Evolutionary conservation across 2,329 filamentous ascomycete genomes (phyloP).

Genomic region (Volutella citrinella): DNA sequence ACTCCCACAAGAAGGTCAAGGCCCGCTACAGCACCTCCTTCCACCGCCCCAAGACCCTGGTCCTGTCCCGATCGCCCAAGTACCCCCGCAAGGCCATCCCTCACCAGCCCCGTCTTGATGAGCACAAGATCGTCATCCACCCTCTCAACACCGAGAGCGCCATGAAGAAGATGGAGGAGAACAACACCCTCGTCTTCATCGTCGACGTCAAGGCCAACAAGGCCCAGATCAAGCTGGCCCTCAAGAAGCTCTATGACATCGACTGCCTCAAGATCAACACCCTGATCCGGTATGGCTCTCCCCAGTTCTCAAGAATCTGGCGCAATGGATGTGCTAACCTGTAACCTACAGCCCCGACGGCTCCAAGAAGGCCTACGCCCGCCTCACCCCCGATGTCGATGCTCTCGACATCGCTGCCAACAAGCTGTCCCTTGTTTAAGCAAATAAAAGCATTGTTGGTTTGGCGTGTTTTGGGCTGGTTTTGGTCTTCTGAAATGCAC

Average conservation of each 20-base stretch:
- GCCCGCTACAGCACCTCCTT: constrained; percentile 90
- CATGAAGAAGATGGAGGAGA: constrained; percentile 99
- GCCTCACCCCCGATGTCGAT: constrained; percentile 93
- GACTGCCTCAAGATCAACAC: constrained; percentile 99
- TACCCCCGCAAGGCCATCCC: constrained; percentile 96
- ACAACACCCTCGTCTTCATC: constrained; percentile 99
- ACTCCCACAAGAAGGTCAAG: constrained; percentile 83
- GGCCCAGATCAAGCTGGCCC: constrained; percentile 95
- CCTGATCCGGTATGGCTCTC: constrained; percentile 74
- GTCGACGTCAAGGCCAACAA: constrained; percentile 98
- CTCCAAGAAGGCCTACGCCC: constrained; percentile 97
- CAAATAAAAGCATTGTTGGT: constrained; percentile 17
- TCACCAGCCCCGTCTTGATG: constrained; percentile 86
- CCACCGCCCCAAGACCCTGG: constrained; percentile 96
- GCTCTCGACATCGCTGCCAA: constrained; percentile 98
- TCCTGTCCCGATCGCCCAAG: constrained; percentile 86
- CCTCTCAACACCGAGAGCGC: constrained; percentile 99
- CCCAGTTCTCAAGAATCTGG: not conserved
- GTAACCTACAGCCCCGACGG: constrained; percentile 72
- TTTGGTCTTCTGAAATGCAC: constrained; percentile 40
- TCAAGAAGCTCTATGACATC: constrained; percentile 99
- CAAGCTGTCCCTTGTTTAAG: constrained; percentile 96
- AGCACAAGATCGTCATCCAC: constrained; percentile 97
- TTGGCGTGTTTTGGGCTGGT: constrained; percentile 27
- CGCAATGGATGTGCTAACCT: constrained; percentile 5